phyloP scores from a whole-genome alignment of 2,329 filamentous ascomycete species.

The Sporothrix sp. region DNA sequence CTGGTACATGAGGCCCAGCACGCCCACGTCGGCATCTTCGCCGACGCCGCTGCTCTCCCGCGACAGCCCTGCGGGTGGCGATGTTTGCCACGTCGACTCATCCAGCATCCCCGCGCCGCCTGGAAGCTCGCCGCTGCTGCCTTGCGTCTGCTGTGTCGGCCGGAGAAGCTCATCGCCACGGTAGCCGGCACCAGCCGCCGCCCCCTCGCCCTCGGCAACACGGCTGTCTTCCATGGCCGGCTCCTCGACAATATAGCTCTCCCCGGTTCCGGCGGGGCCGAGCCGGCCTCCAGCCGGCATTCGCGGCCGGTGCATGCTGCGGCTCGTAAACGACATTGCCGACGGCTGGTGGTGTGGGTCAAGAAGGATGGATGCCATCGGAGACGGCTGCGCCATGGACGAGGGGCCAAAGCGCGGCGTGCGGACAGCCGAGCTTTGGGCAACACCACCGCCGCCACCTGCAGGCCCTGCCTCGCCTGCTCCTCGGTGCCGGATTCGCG shows the following conservation, averaged over 20 bases:
- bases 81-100: conserved; percentile 52
- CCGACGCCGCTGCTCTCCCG: conserved; percentile 41
- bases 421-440: conserved; percentile 20
- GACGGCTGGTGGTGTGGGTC: conserved; percentile 67
- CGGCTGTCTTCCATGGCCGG: conserved; percentile 31
- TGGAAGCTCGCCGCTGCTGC: conserved; percentile 43
- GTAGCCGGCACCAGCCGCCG: conserved; percentile 28
- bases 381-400: conserved; percentile 43
- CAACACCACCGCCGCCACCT: conserved; percentile 20
- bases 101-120: conserved; percentile 39
- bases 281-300: conserved; percentile 22
- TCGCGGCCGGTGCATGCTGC: conserved; percentile 39
- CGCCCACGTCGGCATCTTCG: conserved; percentile 42
- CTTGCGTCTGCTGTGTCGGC: conserved; percentile 1
- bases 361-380: conserved; percentile 62
- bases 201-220: neutral
- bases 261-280: conserved; percentile 37
- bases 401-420: conserved; percentile 36
- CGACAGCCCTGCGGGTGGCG: conserved; percentile 40
- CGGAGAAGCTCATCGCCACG: conserved; percentile 45
- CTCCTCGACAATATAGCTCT: conserved; percentile 47
- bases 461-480: conserved; percentile 4
- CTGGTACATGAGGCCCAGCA: conserved; percentile 49
- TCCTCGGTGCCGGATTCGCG: conserved; percentile 36
- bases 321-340: conserved; percentile 34